Base-by-base conservation (phyloP, 2,329 filamentous ascomycete genomes). In the Seiridium unicorne region DNA sequence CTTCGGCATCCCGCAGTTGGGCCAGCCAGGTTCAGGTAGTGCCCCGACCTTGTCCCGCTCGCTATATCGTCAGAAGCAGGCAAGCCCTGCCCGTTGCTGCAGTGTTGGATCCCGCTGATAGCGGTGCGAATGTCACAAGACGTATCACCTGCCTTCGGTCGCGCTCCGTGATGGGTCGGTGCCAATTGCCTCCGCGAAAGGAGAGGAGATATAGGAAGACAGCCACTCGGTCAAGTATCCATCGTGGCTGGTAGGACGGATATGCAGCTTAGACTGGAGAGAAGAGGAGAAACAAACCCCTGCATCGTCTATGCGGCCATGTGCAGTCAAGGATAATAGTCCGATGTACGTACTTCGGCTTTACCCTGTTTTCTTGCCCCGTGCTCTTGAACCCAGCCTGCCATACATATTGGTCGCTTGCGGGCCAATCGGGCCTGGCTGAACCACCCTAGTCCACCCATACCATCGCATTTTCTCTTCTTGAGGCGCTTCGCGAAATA, bases 271-370 rank as follows among this genome's bases (percentile, higher is more conserved):
- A n/a, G 9, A 9, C 8, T n/a, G 6, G 6, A 7, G 38, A 42
- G 18, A n/a, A 7, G 32, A 48, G 44, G 18, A 44, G 18, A 48
- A n/a, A 44, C 35, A 18, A 38, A 44, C 54, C 54, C 54, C 54
- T 57, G 54, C 18, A 46, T 47, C 44, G 49, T 51, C 34, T 18
- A 57, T 57, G 54, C 18, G 31, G 13, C 32, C 31, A 47, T 57
- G 54, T 47, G 44, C 40, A 40, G 44, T 48, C 42, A 18, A 57
- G 54, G 54, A 57, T 44, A 36, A 57, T 48, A n/a, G 54, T 44
- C 54, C 54, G 54, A 57, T 47, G 31, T 57, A 44, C 53, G 38
- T n/a, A 55, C 13, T 44, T 44, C 26, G 10, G 42, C 38, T 31
- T 48, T 46, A 36, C 44, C 54, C 38, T 44, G 51, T 55, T 44